Conservation (phyloP, 306 rosid species). For the Vicia villosa region DNA sequence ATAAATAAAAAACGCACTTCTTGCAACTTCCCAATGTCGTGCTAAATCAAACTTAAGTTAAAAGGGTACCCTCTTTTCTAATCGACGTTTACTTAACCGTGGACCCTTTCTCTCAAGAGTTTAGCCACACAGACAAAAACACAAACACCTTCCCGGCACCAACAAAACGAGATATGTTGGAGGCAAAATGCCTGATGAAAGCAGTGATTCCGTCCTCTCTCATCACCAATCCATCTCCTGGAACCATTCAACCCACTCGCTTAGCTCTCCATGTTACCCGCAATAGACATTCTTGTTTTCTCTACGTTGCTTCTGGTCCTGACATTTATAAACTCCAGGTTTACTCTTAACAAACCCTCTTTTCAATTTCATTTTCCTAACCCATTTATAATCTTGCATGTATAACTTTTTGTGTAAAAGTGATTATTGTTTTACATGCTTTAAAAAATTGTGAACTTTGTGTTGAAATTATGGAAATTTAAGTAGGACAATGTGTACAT, state of each 20-base stretch:
- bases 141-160: constrained; percentile 16
- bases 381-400: neutral
- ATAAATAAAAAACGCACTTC: too few species aligned
- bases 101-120: too few species aligned
- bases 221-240: constrained; percentile 74
- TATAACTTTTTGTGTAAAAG: neutral
- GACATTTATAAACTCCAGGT: constrained; percentile 73
- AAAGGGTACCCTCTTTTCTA: too few species aligned
- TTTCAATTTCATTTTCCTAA: neutral
- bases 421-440: neutral
- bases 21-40: too few species aligned
- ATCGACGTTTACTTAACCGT: too few species aligned
- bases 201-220: constrained; percentile 71
- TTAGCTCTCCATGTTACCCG: constrained; percentile 71
- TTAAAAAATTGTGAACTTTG: neutral
- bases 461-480: neutral
- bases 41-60: too few species aligned
- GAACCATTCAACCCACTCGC: constrained; percentile 79
- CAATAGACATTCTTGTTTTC: constrained; percentile 50
- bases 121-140: neutral
- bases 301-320: constrained; percentile 82
- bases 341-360: neutral
- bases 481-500: neutral
- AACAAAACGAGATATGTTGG: constrained; percentile 46
- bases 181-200: constrained; percentile 68